phyloP scores from a whole-genome alignment of 2,329 filamentous ascomycete genomes.

The Rhynchosporium secalis region DNA sequence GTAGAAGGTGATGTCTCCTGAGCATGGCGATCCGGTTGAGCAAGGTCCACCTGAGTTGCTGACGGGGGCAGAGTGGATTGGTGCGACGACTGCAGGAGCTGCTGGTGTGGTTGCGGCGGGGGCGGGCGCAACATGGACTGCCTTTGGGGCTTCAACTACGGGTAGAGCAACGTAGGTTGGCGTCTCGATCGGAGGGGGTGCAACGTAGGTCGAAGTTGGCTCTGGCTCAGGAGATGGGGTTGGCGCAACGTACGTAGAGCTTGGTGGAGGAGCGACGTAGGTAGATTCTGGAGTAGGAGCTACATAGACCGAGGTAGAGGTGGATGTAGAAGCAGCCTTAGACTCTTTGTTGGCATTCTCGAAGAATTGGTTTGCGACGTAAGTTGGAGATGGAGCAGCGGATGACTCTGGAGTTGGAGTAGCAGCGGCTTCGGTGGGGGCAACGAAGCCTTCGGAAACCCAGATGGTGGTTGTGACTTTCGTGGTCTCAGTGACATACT shows the following conservation, averaged over 20 bases:
- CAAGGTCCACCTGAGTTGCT: conserved; percentile 33
- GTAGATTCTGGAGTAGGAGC: conserved; percentile 19
- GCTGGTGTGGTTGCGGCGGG: conserved; percentile 24
- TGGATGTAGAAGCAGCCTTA: conserved; percentile 13
- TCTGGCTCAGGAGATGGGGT: not conserved
- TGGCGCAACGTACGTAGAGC: conserved; percentile 11
- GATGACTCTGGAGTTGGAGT: conserved; percentile 16
- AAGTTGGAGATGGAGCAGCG: conserved; percentile 15
- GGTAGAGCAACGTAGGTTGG: conserved; percentile 34
- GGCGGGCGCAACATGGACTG: conserved; percentile 15
- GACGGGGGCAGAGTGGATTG: conserved; percentile 19
- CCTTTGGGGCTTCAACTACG: conserved; percentile 21
- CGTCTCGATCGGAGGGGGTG: conserved; percentile 25
- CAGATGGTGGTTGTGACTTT: conserved; percentile 43
- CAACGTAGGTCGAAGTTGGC: conserved; percentile 19
- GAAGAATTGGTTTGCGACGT: conserved; percentile 29
- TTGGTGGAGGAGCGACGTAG: conserved; percentile 23
- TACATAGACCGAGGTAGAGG: conserved; percentile 32
- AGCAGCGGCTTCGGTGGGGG: conserved; percentile 18
- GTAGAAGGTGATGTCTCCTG: conserved; percentile 76
- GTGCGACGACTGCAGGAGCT: conserved; percentile 17
- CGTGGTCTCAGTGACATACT: conserved; percentile 50
- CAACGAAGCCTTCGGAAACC: conserved; percentile 39
- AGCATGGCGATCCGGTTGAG: conserved; percentile 43
- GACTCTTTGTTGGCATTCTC: conserved; percentile 24